Evolutionary conservation across 1,284 basidiomycete genomes (phyloP), one percentile per base, ranked within the genome.

Genomic region (Tylopilus sp.): DNA sequence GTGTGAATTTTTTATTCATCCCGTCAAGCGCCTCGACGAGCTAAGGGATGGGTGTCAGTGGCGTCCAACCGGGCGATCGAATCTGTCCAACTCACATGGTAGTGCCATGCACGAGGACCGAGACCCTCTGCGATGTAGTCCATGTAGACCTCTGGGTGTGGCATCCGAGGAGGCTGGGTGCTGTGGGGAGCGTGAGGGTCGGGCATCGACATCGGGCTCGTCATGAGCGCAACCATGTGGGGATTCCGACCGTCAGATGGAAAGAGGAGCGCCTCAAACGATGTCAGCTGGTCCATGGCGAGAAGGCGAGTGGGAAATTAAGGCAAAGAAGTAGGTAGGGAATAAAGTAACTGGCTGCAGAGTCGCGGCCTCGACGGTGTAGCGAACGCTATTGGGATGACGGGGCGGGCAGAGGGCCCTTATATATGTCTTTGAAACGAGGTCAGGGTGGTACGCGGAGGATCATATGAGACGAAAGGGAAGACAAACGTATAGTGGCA

Each of bases 61-160:
- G 48, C 46, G 52, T 49, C 42, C 44, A 51, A 13, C 28, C 29
- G 44, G 40, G 25, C 30, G 46, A 56, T 52, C 39, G 8, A 30
- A 21, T 23, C 15, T 13, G 28, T 36, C 21, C 26, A 10, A 68
- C 74, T 59, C 57, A 86, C 86, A 70, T 85, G 78, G 63, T 79
- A 86, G 60, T 78, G 76, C 87, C 86, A 89, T 12, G 82, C 78
- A 50, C 81, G 74, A 33, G 78, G 70, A 33, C 82, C 82, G 46
- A 80, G 71, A 48, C 77, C 75, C 65, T 89, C 84, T 56, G 84
- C 84, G 58, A 89, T 83, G 67, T 84, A 87, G 65, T 90, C 86
- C 86, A 90, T 90, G 61, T 84, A 80, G 31, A 87, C 77, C 64
- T 89, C 85, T 9, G 88, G 87, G 66, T 89, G 87, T 1, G 87